Percentiles rank a stretch among this genome's conserved stretches.
These are phyloP conservation scores for Waitea zeae DNA, from an alignment of 1,284 basidiomycete species.

Conservation along the genomic window DNA sequence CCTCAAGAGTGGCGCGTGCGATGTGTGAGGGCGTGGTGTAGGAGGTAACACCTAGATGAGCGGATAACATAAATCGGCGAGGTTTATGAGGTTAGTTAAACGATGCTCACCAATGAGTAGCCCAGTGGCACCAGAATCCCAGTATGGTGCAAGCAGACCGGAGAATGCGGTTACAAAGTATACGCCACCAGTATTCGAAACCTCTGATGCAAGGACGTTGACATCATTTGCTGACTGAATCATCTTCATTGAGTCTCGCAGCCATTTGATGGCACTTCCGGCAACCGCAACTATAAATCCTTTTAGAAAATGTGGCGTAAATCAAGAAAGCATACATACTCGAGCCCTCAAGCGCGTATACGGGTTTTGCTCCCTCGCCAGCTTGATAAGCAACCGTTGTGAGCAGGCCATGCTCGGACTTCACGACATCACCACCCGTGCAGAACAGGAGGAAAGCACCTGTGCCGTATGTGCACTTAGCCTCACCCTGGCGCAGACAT, in stretches of 20 bases:
- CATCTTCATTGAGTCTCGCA: constrained; percentile 80
- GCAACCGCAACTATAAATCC: constrained; percentile 69
- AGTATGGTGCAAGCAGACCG: constrained; percentile 83
- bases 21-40: constrained; percentile 93
- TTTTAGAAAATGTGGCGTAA: constrained; percentile 3
- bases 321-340: constrained; percentile 31
- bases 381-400: constrained; percentile 92
- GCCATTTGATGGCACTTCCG: constrained; percentile 91
- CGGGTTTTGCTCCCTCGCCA: constrained; percentile 59
- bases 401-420: constrained; percentile 75
- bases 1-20: constrained; percentile 86
- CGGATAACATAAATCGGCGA: too few relatives aligned
- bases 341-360: constrained; percentile 90
- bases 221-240: constrained; percentile 75
- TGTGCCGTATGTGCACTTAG: constrained; percentile 93
- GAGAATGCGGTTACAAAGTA: constrained; percentile 97
- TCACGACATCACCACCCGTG: constrained; percentile 77
- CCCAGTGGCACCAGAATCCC: constrained; percentile 79
- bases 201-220: constrained; percentile 70
- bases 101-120: constrained; percentile 78
- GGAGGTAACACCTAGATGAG: constrained; percentile 67
- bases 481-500: constrained; percentile 70
- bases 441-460: constrained; percentile 93
- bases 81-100: too few relatives aligned
- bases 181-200: constrained; percentile 76